phyloP scores from a whole-genome alignment of 768 basidiomycete species.

The Termitomyces titanicus region DNA sequence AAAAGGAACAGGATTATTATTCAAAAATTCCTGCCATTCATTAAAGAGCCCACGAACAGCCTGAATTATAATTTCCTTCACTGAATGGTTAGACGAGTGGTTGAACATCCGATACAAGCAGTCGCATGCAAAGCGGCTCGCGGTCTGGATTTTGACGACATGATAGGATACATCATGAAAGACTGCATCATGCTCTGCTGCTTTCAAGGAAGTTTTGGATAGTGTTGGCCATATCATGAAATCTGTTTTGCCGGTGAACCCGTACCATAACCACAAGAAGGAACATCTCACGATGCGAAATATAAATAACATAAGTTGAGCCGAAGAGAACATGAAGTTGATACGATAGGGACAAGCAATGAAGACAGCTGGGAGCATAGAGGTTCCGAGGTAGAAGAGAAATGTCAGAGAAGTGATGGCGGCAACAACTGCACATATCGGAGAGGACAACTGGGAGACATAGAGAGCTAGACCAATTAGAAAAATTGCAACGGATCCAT shows the following conservation, averaged over 20 bases:
- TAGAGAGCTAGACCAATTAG: not conserved
- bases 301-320: not conserved
- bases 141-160: not conserved
- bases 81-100: not conserved
- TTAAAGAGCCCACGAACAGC: not conserved
- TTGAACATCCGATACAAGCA: not conserved
- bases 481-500: not conserved
- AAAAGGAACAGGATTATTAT: not conserved
- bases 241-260: not conserved
- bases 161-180: not conserved
- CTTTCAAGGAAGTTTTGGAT: not conserved
- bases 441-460: not conserved
- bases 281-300: not conserved
- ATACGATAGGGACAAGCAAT: not conserved
- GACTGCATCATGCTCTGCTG: not conserved
- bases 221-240: not conserved
- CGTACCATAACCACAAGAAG: not conserved
- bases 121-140: not conserved
- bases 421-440: not conserved
- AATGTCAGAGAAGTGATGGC: not conserved
- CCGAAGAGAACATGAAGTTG: not conserved
- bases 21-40: not conserved
- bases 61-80: not conserved
- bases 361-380: not conserved
- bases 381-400: not conserved